A percentile compares a stretch with the other conserved stretches of the same genome.
phyloP scores from a whole-genome alignment of 805 yeast genomes.

The Kodamaea hsintzibuensis region DNA sequence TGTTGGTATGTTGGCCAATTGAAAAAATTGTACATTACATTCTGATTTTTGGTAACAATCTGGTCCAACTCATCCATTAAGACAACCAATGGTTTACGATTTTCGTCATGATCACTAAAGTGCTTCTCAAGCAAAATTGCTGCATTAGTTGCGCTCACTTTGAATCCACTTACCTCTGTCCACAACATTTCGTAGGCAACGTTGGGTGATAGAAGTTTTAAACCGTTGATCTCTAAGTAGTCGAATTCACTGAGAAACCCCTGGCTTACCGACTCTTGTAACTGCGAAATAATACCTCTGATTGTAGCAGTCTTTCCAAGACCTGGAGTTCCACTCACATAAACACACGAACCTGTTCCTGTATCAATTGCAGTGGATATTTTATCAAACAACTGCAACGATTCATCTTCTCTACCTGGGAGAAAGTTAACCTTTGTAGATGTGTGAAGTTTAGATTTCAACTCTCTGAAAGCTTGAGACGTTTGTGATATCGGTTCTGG shows the following conservation, averaged over 20 bases:
- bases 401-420: conserved; percentile 88
- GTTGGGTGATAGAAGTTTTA: conserved; percentile 77
- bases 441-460: conserved; percentile 44
- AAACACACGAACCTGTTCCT: conserved; percentile 78
- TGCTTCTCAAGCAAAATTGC: conserved; percentile 68
- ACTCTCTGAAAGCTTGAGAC: conserved; percentile 36
- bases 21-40: conserved; percentile 91
- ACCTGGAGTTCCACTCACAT: conserved; percentile 97
- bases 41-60: conserved; percentile 76
- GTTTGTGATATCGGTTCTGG: conserved; percentile 12
- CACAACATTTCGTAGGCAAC: conserved; percentile 82
- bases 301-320: conserved; percentile 96
- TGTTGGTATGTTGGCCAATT: conserved; percentile 91
- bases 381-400: conserved; percentile 63
- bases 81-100: conserved; percentile 62
- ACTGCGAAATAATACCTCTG: conserved; percentile 75
- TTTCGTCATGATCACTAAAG: conserved; percentile 41
- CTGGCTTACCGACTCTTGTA: conserved; percentile 39
- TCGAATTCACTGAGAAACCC: conserved; percentile 50
- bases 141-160: conserved; percentile 63
- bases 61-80: conserved; percentile 94
- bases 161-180: conserved; percentile 64
- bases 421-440: conserved; percentile 50
- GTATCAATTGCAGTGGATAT: conserved; percentile 71
- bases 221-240: conserved; percentile 86